Evolutionary conservation across 495 filamentous ascomycete species (phyloP).

Genomic region (Penicillium angulare): DNA sequence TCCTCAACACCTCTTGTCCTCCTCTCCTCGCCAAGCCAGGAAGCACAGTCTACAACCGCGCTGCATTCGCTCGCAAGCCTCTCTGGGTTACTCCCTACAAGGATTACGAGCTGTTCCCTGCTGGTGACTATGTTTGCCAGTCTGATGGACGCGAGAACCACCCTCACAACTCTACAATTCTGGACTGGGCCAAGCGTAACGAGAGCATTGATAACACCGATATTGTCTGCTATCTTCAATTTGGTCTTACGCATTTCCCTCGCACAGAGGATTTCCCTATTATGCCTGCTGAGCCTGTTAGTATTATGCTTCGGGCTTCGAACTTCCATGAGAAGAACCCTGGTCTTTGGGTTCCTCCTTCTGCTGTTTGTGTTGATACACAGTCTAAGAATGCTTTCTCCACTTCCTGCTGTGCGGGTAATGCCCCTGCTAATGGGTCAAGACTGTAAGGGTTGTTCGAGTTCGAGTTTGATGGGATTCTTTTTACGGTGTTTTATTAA

Average conservation of each 20-base stretch:
- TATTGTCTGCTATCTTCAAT: constrained; percentile 58
- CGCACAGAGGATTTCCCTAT: constrained; percentile 61
- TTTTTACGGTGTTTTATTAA: no score
- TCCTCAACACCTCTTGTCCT: constrained; percentile 37
- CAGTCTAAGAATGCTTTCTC: constrained; percentile 25
- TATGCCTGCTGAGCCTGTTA: constrained; percentile 73
- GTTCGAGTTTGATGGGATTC: no score
- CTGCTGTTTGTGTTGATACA: constrained; percentile 32
- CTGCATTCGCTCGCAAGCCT: constrained; percentile 35
- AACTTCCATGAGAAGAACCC: constrained; percentile 74
- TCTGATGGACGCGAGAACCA: constrained; percentile 36
- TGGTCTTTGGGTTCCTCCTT: constrained; percentile 65
- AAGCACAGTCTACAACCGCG: constrained; percentile 38
- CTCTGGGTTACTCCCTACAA: constrained; percentile 40
- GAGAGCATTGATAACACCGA: constrained; percentile 54
- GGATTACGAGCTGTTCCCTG: constrained; percentile 46
- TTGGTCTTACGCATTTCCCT: constrained; percentile 58
- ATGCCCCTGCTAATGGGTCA: constrained; percentile 14
- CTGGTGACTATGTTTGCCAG: constrained; percentile 51
- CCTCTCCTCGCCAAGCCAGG: constrained; percentile 36
- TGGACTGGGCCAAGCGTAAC: constrained; percentile 45
- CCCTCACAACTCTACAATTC: constrained; percentile 31
- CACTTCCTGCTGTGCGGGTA: constrained; percentile 26
- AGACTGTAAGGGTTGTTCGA: constrained; percentile 15
- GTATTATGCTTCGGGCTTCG: constrained; percentile 60